A percentile compares a stretch with the other conserved stretches of the same genome.
phyloP scores from a whole-genome alignment of 2,329 filamentous ascomycete species.

The Fusarium sp. region DNA sequence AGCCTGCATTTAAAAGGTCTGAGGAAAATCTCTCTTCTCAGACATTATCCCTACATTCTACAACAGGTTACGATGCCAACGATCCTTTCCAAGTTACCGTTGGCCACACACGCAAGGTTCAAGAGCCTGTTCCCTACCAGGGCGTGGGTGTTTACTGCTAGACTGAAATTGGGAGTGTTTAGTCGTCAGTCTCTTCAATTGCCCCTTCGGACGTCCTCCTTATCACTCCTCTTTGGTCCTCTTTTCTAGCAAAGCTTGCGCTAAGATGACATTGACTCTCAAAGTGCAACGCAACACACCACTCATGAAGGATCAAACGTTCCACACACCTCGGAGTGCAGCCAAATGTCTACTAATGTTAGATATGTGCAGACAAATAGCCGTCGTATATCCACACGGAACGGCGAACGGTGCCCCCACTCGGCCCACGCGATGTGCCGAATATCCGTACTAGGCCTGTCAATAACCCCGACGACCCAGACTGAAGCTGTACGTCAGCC shows the following conservation, averaged over 20 bases:
- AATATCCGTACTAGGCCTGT: conserved; percentile 38
- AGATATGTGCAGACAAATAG: conserved; percentile 14
- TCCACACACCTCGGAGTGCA: conserved; percentile 23
- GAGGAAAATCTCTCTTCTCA: conserved; percentile 13
- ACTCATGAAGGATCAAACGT: conserved; percentile 9
- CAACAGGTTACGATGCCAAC: conserved; percentile 11
- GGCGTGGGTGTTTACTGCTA: conserved; percentile 4
- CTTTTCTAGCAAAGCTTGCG: conserved; percentile 19
- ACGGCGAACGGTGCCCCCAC: conserved; percentile 35
- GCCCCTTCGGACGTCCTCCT: conserved; percentile 25
- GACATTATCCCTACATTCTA: conserved; percentile 17
- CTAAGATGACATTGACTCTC: conserved; percentile 21
- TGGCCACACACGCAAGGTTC: conserved; percentile 25
- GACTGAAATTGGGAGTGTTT: conserved; percentile 11
- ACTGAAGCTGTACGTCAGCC: conserved; percentile 26
- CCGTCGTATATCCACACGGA: conserved; percentile 28
- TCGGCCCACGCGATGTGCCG: conserved; percentile 43
- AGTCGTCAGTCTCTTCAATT: conserved; percentile 12
- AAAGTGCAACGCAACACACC: conserved; percentile 19
- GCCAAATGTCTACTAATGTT: conserved; percentile 20
- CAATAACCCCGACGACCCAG: conserved; percentile 38
- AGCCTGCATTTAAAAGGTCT: conserved; percentile 30
- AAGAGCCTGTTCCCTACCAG: conserved; percentile 14
- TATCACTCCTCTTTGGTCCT: conserved; percentile 27
- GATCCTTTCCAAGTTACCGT: conserved; percentile 23